A percentile compares a stretch with the other conserved stretches of the same genome.
Conservation (phyloP, 345 rosid genomes). For the Trapa incisa region DNA sequence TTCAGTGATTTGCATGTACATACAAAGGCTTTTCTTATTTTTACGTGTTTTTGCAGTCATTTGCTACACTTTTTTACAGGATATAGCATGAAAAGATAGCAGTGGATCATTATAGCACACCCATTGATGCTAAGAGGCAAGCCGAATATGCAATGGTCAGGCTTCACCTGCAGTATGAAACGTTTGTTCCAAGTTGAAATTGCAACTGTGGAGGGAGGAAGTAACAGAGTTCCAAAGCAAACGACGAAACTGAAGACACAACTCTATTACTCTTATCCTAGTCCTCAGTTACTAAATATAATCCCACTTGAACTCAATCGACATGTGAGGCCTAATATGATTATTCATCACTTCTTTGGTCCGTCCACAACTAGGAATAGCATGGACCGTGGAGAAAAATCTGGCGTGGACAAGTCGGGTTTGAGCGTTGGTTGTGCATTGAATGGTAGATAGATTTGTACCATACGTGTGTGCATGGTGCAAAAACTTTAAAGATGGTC, state of each 20-base stretch:
- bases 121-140: not conserved
- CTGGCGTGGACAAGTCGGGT: not conserved
- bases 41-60: not conserved
- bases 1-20: not conserved
- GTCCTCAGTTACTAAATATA: not conserved
- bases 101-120: too few relatives aligned
- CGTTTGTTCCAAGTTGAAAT: too few relatives aligned
- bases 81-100: too few relatives aligned
- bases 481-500: not conserved
- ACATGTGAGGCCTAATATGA: too few relatives aligned
- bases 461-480: not conserved
- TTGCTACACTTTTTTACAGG: not conserved
- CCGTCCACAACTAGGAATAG: not conserved
- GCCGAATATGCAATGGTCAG: not conserved
- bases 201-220: slow-evolving; percentile 22
- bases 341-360: too few relatives aligned
- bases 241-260: slow-evolving; percentile 32
- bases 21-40: not conserved
- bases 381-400: not conserved
- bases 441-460: slow-evolving; percentile 31
- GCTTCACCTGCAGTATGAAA: not conserved
- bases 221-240: slow-evolving; percentile 32
- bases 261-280: not conserved
- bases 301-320: not conserved
- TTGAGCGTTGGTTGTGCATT: slow-evolving; percentile 20